Evolutionary conservation across 306 rosid genomes (phyloP).

Genomic region (Cucurbita moschata): DNA sequence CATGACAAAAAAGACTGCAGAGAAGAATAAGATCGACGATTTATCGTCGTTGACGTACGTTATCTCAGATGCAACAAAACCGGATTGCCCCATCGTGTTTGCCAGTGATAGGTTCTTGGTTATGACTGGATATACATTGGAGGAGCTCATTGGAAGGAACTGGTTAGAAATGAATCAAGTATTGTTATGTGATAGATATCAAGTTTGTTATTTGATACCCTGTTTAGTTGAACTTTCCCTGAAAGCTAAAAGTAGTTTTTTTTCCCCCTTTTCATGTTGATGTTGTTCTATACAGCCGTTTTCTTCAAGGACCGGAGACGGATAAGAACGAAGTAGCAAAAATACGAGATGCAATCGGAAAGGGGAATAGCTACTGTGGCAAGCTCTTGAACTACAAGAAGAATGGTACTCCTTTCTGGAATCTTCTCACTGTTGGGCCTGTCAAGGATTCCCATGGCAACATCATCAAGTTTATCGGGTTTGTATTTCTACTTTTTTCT

Average conservation of each 20-base stretch:
- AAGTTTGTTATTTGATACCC: background rate
- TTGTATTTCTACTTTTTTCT: background rate
- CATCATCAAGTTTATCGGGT: constrained; percentile 73
- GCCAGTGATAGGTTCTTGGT: constrained; percentile 71
- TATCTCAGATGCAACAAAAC: constrained; percentile 84
- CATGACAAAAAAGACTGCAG: constrained; percentile 50
- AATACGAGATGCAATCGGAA: constrained; percentile 57
- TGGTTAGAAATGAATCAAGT: constrained; percentile 34
- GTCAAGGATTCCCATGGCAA: constrained; percentile 62
- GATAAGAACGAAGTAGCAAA: constrained; percentile 65
- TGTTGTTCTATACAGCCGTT: constrained; percentile 53
- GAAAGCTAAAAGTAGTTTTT: background rate
- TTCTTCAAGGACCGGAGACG: constrained; percentile 89
- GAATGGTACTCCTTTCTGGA: constrained; percentile 86
- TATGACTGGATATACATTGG: constrained; percentile 80
- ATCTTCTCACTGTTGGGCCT: constrained; percentile 86
- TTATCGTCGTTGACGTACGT: constrained; percentile 62
- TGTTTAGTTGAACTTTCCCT: background rate
- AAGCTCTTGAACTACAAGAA: constrained; percentile 90
- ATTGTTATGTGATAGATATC: background rate
- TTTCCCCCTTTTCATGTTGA: background rate
- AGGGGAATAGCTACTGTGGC: constrained; percentile 65
- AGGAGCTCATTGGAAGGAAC: constrained; percentile 81
- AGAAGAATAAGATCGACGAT: constrained; percentile 53
- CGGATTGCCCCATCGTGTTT: constrained; percentile 79